Percentiles rank a stretch among this genome's conserved stretches.
Conservation (phyloP, 805 yeast species). For the Vanderwaltozyma tropicalis region DNA sequence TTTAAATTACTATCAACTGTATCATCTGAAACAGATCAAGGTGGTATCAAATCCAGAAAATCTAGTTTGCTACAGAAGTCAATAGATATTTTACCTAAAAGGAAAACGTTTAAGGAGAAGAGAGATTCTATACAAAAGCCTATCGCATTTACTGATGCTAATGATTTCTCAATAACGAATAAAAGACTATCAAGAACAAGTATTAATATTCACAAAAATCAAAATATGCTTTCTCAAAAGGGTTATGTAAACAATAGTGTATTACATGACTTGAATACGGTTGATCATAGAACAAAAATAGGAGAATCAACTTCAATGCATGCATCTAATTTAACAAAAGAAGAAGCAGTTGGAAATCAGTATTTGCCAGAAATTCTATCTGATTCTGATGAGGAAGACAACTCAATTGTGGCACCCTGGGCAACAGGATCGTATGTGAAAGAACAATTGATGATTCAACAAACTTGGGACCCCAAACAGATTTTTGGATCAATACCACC, state of each 20-base stretch:
- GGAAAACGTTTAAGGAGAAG: neutral
- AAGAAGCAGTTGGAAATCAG: constrained; percentile 8
- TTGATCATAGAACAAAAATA: constrained; percentile 22
- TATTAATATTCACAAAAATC: neutral
- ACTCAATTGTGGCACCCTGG: constrained; percentile 46
- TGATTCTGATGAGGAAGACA: constrained; percentile 45
- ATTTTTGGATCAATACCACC: constrained; percentile 71
- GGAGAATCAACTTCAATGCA: constrained; percentile 7
- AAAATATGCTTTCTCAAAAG: neutral
- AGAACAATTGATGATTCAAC: constrained; percentile 35
- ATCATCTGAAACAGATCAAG: neutral
- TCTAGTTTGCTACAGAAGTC: neutral
- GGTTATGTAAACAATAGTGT: constrained; percentile 6
- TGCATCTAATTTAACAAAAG: constrained; percentile 3
- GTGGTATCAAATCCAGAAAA: neutral
- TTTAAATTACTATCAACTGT: constrained; percentile 20
- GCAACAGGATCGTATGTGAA: constrained; percentile 50
- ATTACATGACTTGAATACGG: constrained; percentile 21
- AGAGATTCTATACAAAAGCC: neutral
- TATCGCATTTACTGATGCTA: neutral
- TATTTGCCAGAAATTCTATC: constrained; percentile 39
- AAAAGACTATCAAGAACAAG: neutral
- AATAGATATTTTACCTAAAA: neutral
- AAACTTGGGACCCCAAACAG: constrained; percentile 49
- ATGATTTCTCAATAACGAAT: neutral